Percentiles rank a stretch among this genome's conserved stretches.
phyloP scores from a whole-genome alignment of 169 alveolate species.

The Plasmodium malariae region DNA sequence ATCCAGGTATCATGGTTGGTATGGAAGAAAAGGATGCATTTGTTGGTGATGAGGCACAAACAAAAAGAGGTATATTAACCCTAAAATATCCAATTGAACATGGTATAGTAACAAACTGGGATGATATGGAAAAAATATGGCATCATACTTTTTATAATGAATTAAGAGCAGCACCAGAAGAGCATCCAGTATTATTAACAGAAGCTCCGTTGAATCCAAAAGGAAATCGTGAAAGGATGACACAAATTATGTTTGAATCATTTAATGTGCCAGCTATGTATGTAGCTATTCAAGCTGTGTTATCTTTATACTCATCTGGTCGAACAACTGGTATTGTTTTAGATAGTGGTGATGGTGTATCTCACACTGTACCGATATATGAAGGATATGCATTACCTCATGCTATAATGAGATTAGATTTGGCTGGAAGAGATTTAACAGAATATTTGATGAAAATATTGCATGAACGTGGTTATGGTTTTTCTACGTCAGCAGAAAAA shows the following conservation, averaged over 20 bases:
- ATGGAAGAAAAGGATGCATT: conserved; percentile 97
- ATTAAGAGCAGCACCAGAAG: conserved; percentile 97
- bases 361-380: conserved; percentile 98
- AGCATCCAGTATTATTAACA: conserved; percentile 97
- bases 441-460: conserved; percentile 95
- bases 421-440: conserved; percentile 99
- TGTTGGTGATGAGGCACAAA: conserved; percentile 99
- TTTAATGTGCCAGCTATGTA: conserved; percentile 98
- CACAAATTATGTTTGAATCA: conserved; percentile 97
- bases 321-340: conserved; percentile 99
- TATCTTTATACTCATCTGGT: conserved; percentile 98
- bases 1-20: conserved; percentile 96
- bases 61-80: conserved; percentile 98
- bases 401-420: conserved; percentile 96
- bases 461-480: conserved; percentile 96
- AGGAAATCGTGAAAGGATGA: conserved; percentile 97
- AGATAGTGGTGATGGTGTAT: conserved; percentile 99
- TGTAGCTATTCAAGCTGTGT: conserved; percentile 98
- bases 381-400: conserved; percentile 99
- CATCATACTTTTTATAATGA: conserved; percentile 98
- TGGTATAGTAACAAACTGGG: conserved; percentile 99
- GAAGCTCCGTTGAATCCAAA: conserved; percentile 99
- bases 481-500: conserved; percentile 97
- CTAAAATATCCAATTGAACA: conserved; percentile 98
- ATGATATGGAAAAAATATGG: conserved; percentile 99